Base-by-base conservation (phyloP, 108 stramenopile species). In the Cyclotella cryptica region DNA sequence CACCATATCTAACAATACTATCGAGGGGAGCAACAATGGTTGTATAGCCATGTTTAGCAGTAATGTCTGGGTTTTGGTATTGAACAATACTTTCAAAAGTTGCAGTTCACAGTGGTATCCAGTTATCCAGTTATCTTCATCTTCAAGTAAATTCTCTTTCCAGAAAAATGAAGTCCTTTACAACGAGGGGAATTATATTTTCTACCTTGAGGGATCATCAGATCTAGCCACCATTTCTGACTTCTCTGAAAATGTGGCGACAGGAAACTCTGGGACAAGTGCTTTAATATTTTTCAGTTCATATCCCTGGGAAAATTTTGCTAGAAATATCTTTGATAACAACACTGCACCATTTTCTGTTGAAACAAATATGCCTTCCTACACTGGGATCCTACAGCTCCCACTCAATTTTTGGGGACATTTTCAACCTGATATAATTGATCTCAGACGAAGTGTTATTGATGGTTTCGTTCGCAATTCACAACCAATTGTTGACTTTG, bases 271-370 rank as follows among this genome's bases (percentile, higher is more conserved):
- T 47, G 44, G 17, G 4, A 10, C 43, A 2, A 22, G 9, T 24
- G 44, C 61, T 3, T 26, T 64, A 15, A 49, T 73, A 1, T 19
- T 24, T 11, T 9, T 73, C 40, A 19, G 22, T 4, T 26, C 15
- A 45, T 63, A 49, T 63, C 72, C 72, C 5, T 63, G 46, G 45
- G 6, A 1, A 3, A 35, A 41, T 10, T 6, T 73, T 24, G 24
- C 40, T 15, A 19, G 39, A 49, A 73, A 63, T 49, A 49, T 73
- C 1, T 61, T 64, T 63, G 46, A 45, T n/a, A 63, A 64, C 72
- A 73, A 73, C 61, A 73, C 72, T 24, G 72, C 61, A 4, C 52
- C 53, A 4, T 7, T 63, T 15, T 73, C 72, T 60, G 61, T 73
- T 18, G 61, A 64, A 63, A 61, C 63, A 12, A n/a, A 45, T 11